Evolutionary conservation across 192 early-diverging fungal species (phyloP).

Genomic region (Coemansia sp.): DNA sequence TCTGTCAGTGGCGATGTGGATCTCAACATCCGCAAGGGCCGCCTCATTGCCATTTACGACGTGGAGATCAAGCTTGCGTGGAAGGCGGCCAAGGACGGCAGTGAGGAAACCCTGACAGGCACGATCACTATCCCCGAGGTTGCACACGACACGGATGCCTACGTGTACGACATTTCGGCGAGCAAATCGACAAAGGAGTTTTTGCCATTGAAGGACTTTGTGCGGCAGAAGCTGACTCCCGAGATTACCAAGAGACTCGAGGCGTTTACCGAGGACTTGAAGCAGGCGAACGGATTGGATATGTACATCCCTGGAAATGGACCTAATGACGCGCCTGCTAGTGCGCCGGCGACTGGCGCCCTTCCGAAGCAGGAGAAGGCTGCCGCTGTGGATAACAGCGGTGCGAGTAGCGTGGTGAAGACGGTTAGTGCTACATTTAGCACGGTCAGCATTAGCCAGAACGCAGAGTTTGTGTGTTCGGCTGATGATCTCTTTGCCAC

Average conservation of each 20-base stretch:
- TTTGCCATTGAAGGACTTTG: conserved; percentile 62
- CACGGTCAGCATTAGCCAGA: conserved; percentile 67
- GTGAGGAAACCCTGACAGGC: conserved; percentile 53
- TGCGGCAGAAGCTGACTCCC: conserved; percentile 66
- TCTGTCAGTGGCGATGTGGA: conserved; percentile 84
- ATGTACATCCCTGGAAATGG: conserved; percentile 66
- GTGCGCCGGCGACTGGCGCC: neutral
- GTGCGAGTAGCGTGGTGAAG: conserved; percentile 17
- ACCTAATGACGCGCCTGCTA: neutral
- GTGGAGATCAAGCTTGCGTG: conserved; percentile 75
- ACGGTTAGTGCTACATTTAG: conserved; percentile 40
- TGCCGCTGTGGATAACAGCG: neutral
- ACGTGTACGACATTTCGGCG: conserved; percentile 74
- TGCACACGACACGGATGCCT: conserved; percentile 81
- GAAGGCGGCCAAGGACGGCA: conserved; percentile 50
- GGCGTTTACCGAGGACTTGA: conserved; percentile 67
- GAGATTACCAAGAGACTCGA: conserved; percentile 59
- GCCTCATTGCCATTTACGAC: conserved; percentile 92
- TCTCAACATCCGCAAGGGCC: conserved; percentile 94
- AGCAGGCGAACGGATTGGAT: conserved; percentile 72
- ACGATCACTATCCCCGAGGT: conserved; percentile 85
- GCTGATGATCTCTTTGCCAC: conserved; percentile 76
- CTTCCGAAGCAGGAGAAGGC: conserved; percentile 4
- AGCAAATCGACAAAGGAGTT: conserved; percentile 15
- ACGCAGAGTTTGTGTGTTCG: conserved; percentile 79